Conservation (phyloP, 2,329 filamentous ascomycete genomes). For the Aspergillus sergii region DNA sequence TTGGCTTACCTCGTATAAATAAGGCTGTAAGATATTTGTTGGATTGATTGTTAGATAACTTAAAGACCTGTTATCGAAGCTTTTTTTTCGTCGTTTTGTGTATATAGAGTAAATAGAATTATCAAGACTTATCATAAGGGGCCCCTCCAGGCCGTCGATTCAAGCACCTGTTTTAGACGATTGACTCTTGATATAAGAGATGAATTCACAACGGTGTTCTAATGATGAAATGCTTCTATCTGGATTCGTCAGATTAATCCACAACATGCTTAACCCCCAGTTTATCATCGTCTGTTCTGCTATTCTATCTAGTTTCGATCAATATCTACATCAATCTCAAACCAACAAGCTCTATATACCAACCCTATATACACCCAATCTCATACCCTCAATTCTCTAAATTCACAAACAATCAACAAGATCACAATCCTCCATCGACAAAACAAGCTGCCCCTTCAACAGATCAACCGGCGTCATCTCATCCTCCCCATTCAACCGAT, state of each 20-base stretch:
- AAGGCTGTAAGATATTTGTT: too few relatives aligned
- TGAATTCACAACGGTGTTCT: neutral
- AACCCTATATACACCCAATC: neutral
- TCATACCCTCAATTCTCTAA: too few relatives aligned
- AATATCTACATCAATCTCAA: neutral
- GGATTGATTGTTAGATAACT: too few relatives aligned
- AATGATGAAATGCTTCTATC: neutral
- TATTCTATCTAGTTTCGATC: neutral
- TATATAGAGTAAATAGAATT: neutral
- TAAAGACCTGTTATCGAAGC: too few relatives aligned
- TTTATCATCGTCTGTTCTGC: neutral
- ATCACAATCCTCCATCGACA: neutral
- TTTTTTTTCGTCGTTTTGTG: neutral
- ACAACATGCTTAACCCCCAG: too few relatives aligned
- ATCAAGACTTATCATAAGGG: too few relatives aligned
- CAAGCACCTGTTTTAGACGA: neutral
- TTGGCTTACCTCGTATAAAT: neutral
- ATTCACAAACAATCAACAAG: neutral
- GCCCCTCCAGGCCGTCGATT: neutral
- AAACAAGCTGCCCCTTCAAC: neutral
- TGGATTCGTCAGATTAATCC: neutral
- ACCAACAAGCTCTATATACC: neutral
- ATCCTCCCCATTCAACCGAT: neutral
- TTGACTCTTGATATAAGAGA: neutral
- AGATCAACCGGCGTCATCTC: neutral